Conservation (phyloP, 176 grass and related monocot genomes). For the Pontederia crassipes region DNA sequence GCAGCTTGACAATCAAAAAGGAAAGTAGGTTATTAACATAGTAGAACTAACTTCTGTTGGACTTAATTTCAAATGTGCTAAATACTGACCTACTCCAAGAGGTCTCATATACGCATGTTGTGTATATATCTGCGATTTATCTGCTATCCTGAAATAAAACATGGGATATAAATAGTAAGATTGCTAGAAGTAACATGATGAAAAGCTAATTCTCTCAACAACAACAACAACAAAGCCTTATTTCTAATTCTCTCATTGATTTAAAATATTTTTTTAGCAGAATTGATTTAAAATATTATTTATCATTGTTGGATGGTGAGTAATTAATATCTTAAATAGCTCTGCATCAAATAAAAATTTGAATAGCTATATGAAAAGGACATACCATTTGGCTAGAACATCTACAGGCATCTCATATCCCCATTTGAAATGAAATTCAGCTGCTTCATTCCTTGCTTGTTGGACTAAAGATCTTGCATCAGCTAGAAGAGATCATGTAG, state of each 20-base stretch:
- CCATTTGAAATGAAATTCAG: conserved; percentile 98
- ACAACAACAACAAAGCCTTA: too few relatives aligned
- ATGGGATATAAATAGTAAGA: too few relatives aligned
- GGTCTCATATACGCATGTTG: conserved; percentile 99
- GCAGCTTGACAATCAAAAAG: conserved; percentile 34
- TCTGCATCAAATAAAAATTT: neutral
- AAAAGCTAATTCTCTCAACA: neutral
- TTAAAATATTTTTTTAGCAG: too few relatives aligned
- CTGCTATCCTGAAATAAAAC: conserved; percentile 58
- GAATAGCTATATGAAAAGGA: conserved; percentile 3
- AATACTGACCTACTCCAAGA: conserved; percentile 79
- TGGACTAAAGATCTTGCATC: conserved; percentile 95
- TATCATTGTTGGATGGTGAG: neutral
- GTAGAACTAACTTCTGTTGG: neutral
- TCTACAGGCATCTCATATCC: conserved; percentile 97
- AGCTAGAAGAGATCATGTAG: conserved; percentile 25
- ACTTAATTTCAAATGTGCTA: neutral
- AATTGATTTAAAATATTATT: too few relatives aligned
- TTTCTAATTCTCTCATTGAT: neutral
- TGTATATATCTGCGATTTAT: conserved; percentile 97
- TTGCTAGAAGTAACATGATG: neutral
- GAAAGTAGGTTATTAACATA: neutral
- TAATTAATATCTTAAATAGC: neutral
- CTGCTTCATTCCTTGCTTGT: conserved; percentile 98
- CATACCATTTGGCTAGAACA: conserved; percentile 85